phyloP scores from a whole-genome alignment of 148 eudicot species.

The Simmondsia chinensis region DNA sequence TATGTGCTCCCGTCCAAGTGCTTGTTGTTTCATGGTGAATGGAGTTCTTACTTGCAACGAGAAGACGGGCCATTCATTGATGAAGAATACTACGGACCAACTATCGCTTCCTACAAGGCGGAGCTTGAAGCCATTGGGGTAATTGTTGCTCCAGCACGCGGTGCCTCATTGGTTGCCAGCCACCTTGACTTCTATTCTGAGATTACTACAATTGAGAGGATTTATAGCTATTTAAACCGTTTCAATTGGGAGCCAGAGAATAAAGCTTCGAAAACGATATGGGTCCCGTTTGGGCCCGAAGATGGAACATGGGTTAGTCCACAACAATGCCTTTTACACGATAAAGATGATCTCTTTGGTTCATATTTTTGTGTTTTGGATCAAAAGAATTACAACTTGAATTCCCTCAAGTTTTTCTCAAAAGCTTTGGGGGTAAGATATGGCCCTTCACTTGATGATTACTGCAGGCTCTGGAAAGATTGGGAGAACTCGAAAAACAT shows the following conservation, averaged over 20 bases:
- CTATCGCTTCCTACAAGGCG: constrained; percentile 16
- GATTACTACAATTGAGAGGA: constrained; percentile 22
- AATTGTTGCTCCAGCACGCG: constrained; percentile 11
- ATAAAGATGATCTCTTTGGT: constrained; percentile 33
- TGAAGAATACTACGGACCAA: constrained; percentile 38
- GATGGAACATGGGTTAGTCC: constrained; percentile 42
- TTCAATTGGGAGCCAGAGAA: constrained; percentile 27
- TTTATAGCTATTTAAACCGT: constrained; percentile 26
- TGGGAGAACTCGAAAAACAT: constrained; percentile 39
- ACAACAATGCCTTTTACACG: constrained; percentile 44
- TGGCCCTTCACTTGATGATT: constrained; percentile 39
- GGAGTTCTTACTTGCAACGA: constrained; percentile 16
- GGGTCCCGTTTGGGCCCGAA: constrained; percentile 36
- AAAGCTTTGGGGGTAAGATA: constrained; percentile 28
- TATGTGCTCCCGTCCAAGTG: constrained; percentile 40
- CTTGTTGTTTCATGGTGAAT: constrained; percentile 21
- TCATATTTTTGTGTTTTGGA: constrained; percentile 31
- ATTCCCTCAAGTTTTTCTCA: constrained; percentile 32
- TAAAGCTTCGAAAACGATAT: constrained; percentile 12
- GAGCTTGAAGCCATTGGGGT: constrained; percentile 51
- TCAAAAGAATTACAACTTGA: constrained; percentile 18
- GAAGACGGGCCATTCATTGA: constrained; percentile 64
- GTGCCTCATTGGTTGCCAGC: constrained; percentile 27
- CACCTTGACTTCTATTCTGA: constrained; percentile 25
- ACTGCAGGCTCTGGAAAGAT: constrained; percentile 49